Conservation (phyloP, 768 basidiomycete species). For the Lactarius quietus region DNA sequence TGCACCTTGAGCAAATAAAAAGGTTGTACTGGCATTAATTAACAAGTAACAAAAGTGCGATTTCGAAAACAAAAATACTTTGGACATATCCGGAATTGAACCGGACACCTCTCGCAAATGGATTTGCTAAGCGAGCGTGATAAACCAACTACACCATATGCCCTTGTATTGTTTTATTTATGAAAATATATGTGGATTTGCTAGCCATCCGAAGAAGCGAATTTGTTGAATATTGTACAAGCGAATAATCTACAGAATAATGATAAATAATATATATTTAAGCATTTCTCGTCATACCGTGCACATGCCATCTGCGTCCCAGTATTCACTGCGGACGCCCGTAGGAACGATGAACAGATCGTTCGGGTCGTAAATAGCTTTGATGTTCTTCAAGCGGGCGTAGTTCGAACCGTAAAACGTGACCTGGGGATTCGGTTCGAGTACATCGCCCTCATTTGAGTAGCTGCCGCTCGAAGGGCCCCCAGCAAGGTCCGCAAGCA, state of each 20-base stretch:
- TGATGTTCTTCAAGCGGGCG: conserved; percentile 32
- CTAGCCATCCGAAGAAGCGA: neutral
- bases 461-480: conserved; percentile 33
- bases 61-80: neutral
- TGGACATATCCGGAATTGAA: conserved; percentile 24
- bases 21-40: too few relatives aligned
- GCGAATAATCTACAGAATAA: neutral
- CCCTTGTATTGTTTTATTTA: conserved; percentile 28
- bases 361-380: conserved; percentile 33
- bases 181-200: conserved; percentile 28
- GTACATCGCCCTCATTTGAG: conserved; percentile 36
- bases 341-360: conserved; percentile 35
- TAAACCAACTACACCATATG: conserved; percentile 21
- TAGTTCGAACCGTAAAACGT: conserved; percentile 39
- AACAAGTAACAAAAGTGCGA: neutral
- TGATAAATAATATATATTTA: neutral
- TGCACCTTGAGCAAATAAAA: neutral
- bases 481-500: conserved; percentile 32
- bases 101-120: conserved; percentile 20
- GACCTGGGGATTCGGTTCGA: conserved; percentile 34
- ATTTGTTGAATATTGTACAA: too few relatives aligned
- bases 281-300: conserved; percentile 5
- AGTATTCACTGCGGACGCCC: conserved; percentile 36
- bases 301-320: conserved; percentile 33
- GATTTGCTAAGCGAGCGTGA: conserved; percentile 20